Evolutionary conservation across 371 early-diverging fungal genomes (phyloP).

Genomic region (Syncephalis plumigaleata): DNA sequence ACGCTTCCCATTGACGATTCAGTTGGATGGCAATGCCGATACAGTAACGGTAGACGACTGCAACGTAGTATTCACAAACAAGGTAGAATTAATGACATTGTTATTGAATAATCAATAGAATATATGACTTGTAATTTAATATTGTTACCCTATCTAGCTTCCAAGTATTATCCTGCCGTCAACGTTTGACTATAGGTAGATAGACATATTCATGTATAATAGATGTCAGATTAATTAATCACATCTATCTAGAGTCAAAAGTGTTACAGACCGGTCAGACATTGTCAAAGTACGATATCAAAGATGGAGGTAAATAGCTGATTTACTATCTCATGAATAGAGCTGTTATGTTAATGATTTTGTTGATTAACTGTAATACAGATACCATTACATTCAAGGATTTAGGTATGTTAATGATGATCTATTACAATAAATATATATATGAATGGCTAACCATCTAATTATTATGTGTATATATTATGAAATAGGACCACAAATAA

Average conservation of each 20-base stretch:
- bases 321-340: neutral
- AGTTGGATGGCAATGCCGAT: too few relatives aligned
- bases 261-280: slow-evolving; percentile 34
- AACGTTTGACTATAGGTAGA: slow-evolving; percentile 47
- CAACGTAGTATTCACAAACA: neutral
- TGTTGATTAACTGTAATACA: neutral
- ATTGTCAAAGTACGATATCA: slow-evolving; percentile 32
- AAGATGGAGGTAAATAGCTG: slow-evolving; percentile 25
- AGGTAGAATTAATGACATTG: too few relatives aligned
- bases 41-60: too few relatives aligned
- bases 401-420: slow-evolving; percentile 34
- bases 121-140: too few relatives aligned
- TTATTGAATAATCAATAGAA: too few relatives aligned
- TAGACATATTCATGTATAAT: neutral
- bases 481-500: slow-evolving; percentile 87
- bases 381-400: slow-evolving; percentile 63
- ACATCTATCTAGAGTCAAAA: neutral
- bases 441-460: too few relatives aligned
- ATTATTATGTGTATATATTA: too few relatives aligned
- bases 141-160: too few relatives aligned
- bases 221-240: neutral
- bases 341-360: neutral
- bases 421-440: too few relatives aligned
- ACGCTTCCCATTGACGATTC: too few relatives aligned
- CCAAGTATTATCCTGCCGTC: slow-evolving; percentile 53